Evolutionary conservation across 257 asterid species (phyloP).

Genomic region (Solanum medicagineum): DNA sequence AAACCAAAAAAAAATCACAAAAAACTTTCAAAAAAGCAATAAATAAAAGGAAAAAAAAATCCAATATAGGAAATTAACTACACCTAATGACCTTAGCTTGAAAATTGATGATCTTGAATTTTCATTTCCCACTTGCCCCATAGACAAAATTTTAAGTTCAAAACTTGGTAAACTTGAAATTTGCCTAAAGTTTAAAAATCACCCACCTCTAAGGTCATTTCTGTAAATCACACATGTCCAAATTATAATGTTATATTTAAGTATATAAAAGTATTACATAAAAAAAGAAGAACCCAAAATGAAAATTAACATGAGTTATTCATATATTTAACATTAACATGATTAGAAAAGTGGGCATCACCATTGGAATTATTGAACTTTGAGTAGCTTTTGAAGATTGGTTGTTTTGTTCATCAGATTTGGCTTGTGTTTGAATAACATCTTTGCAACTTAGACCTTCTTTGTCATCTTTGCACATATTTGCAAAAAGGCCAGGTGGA

Average conservation of each 20-base stretch:
- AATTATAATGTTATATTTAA: background rate
- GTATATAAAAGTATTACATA: background rate
- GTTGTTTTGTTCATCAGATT: background rate
- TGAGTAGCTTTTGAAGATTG: background rate
- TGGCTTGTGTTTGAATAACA: background rate
- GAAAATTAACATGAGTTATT: background rate
- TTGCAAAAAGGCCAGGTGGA: constrained; percentile 65
- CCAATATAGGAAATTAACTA: background rate
- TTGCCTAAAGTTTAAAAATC: background rate
- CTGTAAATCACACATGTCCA: background rate
- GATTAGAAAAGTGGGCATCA: background rate
- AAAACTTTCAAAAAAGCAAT: background rate
- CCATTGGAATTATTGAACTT: background rate
- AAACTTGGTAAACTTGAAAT: background rate
- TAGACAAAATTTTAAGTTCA: background rate
- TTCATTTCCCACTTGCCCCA: background rate
- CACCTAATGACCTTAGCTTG: background rate
- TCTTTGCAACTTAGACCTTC: constrained; percentile 45
- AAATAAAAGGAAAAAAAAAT: background rate
- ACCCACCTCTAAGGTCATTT: background rate
- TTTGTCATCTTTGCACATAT: constrained; percentile 47
- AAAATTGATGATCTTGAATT: background rate
- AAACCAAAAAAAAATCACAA: background rate
- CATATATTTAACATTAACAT: background rate
- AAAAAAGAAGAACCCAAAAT: background rate